Evolutionary conservation across 129 eudicot species (phyloP), one percentile per base, ranked within the genome.

Genomic region (Glebionis coronaria): DNA sequence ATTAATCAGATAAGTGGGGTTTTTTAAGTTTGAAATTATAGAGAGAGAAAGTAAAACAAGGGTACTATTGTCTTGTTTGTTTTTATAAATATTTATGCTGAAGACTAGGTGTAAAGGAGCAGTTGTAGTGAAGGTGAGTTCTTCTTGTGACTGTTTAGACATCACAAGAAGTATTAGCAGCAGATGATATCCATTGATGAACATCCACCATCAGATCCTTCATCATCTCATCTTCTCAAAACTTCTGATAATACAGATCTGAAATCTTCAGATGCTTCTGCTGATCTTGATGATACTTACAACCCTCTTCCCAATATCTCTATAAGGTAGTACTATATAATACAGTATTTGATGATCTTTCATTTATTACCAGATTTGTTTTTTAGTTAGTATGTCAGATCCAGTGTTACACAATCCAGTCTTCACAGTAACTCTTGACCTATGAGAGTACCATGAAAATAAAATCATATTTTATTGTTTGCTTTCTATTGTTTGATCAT

Each of bases 151-250:
- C 90, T 85, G 87, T 89, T 88, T 67, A 73, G 11, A 57, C 84
- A 66, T 78, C 88, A 78, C 87, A 85, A 81, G 66, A 61, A 61
- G 87, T 76, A 56, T 75, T 73, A 72, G 75, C 82, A 78, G 87
- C 96, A 89, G 96, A 89, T 89, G 96, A 83, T 89, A 89, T 89
- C 96, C 94, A 73, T 70, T 89, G 96, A 83, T 79, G 83, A 76
- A 74, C 90, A 83, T 85, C 83, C 90, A 73, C 80, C 84, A 83
- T 81, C 82, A 79, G 94, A 75, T 78, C 84, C 80, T 15, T 78
- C 75, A 42, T 65, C 81, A 70, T 77, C 81, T 31, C 78, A 75
- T 68, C 74, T 75, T 66, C 76, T 81, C 71, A 79, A 80, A 61
- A 25, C 25, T 78, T 78, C 78, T 67, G 61, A 45, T 78, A 35